These are phyloP conservation scores for Eimeria praecox DNA, from an alignment of 169 alveolate genomes.

Conservation along the genomic window DNA sequence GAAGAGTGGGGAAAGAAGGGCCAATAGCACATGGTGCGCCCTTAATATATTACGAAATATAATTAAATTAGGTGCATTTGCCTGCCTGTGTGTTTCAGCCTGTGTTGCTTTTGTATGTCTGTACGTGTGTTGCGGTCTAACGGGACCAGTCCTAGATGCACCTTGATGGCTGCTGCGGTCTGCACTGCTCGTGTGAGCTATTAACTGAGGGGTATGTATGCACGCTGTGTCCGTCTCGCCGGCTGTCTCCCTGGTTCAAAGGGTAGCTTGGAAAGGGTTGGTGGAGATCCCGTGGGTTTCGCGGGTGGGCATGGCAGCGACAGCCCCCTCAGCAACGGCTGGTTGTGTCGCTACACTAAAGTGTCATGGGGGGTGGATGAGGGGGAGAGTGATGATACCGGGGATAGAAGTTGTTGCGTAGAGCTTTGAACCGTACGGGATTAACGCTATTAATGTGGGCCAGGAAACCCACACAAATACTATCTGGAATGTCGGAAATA, in stretches of 20 bases:
- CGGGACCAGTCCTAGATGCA: slow-evolving; percentile 29
- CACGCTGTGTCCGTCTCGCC: slow-evolving; percentile 15
- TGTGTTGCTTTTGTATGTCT: slow-evolving; percentile 42
- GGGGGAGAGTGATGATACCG: slow-evolving; percentile 2
- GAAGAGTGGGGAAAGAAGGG: neutral
- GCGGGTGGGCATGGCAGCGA: neutral
- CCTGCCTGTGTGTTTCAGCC: slow-evolving; percentile 16
- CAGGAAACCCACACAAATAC: neutral
- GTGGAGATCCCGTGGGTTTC: neutral
- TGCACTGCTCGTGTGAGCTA: slow-evolving; percentile 8
- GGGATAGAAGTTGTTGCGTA: slow-evolving; percentile 46
- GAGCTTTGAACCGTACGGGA: neutral
- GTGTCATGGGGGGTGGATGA: slow-evolving; percentile 10
- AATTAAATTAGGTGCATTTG: slow-evolving; percentile 17
- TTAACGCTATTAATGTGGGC: neutral
- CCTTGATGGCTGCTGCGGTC: slow-evolving; percentile 2
- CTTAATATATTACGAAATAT: neutral
- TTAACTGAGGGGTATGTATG: neutral
- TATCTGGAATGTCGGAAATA: neutral
- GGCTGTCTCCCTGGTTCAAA: neutral
- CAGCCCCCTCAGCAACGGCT: neutral
- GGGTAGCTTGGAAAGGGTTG: neutral
- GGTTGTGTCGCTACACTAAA: slow-evolving; percentile 19
- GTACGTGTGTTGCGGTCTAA: slow-evolving; percentile 19
- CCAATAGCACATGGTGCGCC: neutral